These are phyloP conservation scores for Trypanosoma platydactyli DNA, from an alignment of 208 protist species.

Conservation along the genomic window DNA sequence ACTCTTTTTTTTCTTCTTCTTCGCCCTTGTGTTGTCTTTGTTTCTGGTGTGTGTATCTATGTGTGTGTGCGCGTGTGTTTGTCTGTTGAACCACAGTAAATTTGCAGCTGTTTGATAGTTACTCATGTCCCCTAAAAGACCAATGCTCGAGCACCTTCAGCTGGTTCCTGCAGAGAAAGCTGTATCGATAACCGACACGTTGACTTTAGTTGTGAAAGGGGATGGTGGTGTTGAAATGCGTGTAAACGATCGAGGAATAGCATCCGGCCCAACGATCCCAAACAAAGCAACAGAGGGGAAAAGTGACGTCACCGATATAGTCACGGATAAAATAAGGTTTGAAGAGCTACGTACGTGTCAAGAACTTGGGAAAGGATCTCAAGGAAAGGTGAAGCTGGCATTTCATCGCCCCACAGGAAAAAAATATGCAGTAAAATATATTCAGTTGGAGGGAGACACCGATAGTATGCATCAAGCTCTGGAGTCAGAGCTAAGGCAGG, in stretches of 20 bases:
- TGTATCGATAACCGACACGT: slow-evolving; percentile 89
- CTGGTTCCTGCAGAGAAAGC: slow-evolving; percentile 61
- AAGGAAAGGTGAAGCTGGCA: slow-evolving; percentile 85
- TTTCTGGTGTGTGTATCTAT: neutral
- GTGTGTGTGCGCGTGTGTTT: slow-evolving; percentile 5
- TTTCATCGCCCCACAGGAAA: slow-evolving; percentile 65
- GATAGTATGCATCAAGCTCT: slow-evolving; percentile 71
- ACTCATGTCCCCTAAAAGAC: slow-evolving; percentile 81
- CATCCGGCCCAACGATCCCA: slow-evolving; percentile 32
- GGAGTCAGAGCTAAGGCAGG: slow-evolving; percentile 76
- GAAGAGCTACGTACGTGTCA: slow-evolving; percentile 80
- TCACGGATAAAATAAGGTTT: slow-evolving; percentile 83
- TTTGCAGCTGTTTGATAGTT: slow-evolving; percentile 7
- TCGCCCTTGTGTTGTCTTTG: neutral
- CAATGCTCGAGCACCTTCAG: slow-evolving; percentile 63
- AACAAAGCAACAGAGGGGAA: slow-evolving; percentile 19
- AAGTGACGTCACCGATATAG: slow-evolving; percentile 33
- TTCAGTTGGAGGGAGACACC: slow-evolving; percentile 69
- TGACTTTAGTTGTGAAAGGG: slow-evolving; percentile 89
- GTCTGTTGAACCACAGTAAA: slow-evolving; percentile 5
- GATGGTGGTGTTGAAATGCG: slow-evolving; percentile 83
- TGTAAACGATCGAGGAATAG: slow-evolving; percentile 87
- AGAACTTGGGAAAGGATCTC: slow-evolving; percentile 84
- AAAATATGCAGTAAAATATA: slow-evolving; percentile 90
- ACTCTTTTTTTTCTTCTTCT: neutral